These are phyloP conservation scores for Stachybotrys chartarum DNA, from an alignment of 2,329 filamentous ascomycete genomes.

Conservation along the genomic window DNA sequence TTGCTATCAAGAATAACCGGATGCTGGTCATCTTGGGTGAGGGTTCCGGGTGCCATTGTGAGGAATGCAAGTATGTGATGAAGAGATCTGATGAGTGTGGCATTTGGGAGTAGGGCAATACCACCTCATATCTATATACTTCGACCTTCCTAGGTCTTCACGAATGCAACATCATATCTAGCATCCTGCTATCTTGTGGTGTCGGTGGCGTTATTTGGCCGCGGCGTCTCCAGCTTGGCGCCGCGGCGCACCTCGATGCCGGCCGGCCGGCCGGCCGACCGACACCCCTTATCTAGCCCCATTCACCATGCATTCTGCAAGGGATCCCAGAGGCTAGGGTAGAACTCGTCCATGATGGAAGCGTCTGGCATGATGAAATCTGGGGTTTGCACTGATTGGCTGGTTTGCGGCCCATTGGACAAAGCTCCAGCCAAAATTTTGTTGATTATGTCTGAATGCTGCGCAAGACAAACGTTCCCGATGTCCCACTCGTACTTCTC, in stretches of 20 bases:
- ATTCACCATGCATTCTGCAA: conserved; percentile 23
- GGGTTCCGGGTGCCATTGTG: conserved; percentile 15
- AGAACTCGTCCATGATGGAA: conserved; percentile 25
- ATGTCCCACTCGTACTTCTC: conserved; percentile 39
- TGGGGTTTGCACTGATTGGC: neutral
- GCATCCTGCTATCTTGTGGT: neutral
- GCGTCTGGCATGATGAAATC: conserved; percentile 22
- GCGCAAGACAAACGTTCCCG: conserved; percentile 39
- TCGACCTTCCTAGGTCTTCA: neutral
- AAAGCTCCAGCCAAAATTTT: conserved; percentile 27
- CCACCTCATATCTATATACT: neutral
- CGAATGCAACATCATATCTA: too few relatives aligned
- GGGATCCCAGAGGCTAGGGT: conserved; percentile 28
- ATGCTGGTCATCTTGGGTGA: conserved; percentile 1
- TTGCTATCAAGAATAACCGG: neutral
- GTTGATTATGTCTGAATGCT: conserved; percentile 39
- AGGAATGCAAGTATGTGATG: neutral
- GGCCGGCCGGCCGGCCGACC: too few relatives aligned
- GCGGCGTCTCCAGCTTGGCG: neutral
- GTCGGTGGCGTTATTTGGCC: neutral
- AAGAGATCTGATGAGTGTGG: neutral
- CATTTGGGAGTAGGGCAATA: neutral
- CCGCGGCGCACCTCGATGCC: neutral
- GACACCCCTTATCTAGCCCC: neutral
- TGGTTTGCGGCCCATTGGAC: conserved; percentile 10